These are phyloP conservation scores for Gossypium sturtianum DNA, from an alignment of 345 rosid species.

Conservation along the genomic window DNA sequence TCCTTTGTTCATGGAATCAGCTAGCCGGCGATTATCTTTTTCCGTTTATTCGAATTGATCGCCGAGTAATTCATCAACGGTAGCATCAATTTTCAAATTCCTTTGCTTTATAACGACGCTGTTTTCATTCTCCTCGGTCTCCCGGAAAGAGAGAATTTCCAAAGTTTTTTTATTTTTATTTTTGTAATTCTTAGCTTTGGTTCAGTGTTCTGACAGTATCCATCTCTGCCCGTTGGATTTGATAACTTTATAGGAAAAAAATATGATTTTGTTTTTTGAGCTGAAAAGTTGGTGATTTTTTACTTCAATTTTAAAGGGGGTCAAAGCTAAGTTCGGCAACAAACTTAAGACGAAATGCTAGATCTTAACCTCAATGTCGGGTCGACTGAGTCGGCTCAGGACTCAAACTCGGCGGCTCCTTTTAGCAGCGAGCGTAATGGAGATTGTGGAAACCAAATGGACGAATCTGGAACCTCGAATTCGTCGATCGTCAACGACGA, in stretches of 20 bases:
- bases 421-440: conserved; percentile 34
- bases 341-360: conserved; percentile 37
- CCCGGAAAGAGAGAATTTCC: background rate
- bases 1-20: conserved; percentile 2
- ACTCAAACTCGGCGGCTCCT: conserved; percentile 25
- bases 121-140: background rate
- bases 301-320: background rate
- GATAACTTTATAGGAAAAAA: background rate
- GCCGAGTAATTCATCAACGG: conserved; percentile 14
- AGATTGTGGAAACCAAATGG: conserved; percentile 37
- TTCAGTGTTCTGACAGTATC: conserved; percentile 15
- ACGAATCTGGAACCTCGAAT: conserved; percentile 64
- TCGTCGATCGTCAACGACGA: conserved; percentile 63
- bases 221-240: conserved; percentile 18
- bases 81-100: background rate
- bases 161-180: background rate
- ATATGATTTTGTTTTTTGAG: conserved; percentile 13
- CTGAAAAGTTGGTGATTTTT: background rate
- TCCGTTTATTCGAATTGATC: conserved; percentile 15
- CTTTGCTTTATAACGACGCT: conserved; percentile 5
- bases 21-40: conserved; percentile 21
- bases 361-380: conserved; percentile 77
- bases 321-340: conserved; percentile 4
- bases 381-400: conserved; percentile 54
- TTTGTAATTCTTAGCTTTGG: background rate